Evolutionary conservation across 495 filamentous ascomycete species (phyloP).

Genomic region (Neurospora sp.): DNA sequence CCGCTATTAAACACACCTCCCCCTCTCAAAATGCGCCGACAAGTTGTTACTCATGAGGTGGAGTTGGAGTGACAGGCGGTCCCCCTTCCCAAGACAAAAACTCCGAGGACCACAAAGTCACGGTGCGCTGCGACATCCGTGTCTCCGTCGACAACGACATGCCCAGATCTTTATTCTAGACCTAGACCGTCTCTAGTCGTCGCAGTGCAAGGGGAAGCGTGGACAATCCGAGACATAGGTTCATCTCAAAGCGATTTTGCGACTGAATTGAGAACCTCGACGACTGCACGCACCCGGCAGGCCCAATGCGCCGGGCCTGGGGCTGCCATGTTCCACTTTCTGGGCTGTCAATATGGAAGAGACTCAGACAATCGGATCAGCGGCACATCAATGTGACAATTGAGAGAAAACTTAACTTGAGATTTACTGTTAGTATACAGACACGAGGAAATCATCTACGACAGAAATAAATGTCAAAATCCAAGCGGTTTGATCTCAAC

Average conservation of each 20-base stretch:
- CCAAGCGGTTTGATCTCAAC: not conserved
- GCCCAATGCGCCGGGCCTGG: not conserved
- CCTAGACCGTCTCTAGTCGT: not conserved
- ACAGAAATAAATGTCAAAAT: not conserved
- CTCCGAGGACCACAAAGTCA: not conserved
- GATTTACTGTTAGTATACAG: not conserved
- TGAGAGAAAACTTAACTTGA: not conserved
- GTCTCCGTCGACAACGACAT: not conserved
- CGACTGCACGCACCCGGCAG: not conserved
- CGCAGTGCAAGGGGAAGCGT: not conserved
- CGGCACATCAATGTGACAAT: not conserved
- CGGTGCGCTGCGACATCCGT: not conserved
- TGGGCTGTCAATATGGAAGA: not conserved
- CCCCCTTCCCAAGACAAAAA: not conserved
- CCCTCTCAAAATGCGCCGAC: not conserved
- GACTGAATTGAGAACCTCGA: not conserved
- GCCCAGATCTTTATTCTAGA: not conserved
- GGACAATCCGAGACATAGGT: not conserved
- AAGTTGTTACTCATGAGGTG: not conserved
- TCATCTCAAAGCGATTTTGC: not conserved
- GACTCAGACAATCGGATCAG: not conserved
- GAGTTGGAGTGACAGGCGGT: not conserved
- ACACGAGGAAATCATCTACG: not conserved
- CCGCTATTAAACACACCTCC: not conserved
- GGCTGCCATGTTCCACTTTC: not conserved